Conservation (phyloP, 371 early-diverging fungal genomes). For the Batrachochytrium dendrobatidis region DNA sequence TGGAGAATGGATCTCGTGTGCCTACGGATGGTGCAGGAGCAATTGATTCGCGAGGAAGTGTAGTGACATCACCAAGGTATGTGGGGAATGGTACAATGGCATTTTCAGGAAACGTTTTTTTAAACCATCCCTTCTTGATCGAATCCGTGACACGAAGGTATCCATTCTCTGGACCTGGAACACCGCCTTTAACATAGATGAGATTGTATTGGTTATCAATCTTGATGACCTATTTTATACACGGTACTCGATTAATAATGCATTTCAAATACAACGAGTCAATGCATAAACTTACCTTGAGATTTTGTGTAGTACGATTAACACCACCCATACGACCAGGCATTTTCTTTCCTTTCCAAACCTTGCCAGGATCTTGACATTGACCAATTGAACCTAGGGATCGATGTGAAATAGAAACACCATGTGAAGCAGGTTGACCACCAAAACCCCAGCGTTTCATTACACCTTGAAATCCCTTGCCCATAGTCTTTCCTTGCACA, state of each 20-base stretch:
- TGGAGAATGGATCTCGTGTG: slow-evolving; percentile 16
- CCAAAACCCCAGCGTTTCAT: slow-evolving; percentile 95
- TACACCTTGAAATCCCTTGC: slow-evolving; percentile 95
- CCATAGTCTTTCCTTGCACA: slow-evolving; percentile 72
- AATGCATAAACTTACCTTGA: slow-evolving; percentile 46
- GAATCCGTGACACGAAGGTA: slow-evolving; percentile 83
- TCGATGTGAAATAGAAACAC: slow-evolving; percentile 86
- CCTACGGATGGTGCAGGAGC: slow-evolving; percentile 18
- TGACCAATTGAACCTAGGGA: slow-evolving; percentile 93
- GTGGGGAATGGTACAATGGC: slow-evolving; percentile 42
- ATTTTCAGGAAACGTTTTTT: slow-evolving; percentile 31
- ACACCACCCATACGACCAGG: slow-evolving; percentile 92
- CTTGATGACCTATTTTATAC: slow-evolving; percentile 58
- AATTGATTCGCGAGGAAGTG: slow-evolving; percentile 26
- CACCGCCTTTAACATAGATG: slow-evolving; percentile 83
- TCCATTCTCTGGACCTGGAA: slow-evolving; percentile 84
- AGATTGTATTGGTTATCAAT: slow-evolving; percentile 78
- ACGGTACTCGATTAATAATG: background rate
- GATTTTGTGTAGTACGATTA: slow-evolving; percentile 68
- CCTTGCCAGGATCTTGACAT: slow-evolving; percentile 81
- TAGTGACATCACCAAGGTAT: slow-evolving; percentile 21
- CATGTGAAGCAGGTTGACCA: slow-evolving; percentile 90
- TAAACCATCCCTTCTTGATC: slow-evolving; percentile 52
- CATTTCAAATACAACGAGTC: background rate
- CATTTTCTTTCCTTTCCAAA: slow-evolving; percentile 97